phyloP scores from a whole-genome alignment of 176 grass and related monocot species.

The Zea luxurians region DNA sequence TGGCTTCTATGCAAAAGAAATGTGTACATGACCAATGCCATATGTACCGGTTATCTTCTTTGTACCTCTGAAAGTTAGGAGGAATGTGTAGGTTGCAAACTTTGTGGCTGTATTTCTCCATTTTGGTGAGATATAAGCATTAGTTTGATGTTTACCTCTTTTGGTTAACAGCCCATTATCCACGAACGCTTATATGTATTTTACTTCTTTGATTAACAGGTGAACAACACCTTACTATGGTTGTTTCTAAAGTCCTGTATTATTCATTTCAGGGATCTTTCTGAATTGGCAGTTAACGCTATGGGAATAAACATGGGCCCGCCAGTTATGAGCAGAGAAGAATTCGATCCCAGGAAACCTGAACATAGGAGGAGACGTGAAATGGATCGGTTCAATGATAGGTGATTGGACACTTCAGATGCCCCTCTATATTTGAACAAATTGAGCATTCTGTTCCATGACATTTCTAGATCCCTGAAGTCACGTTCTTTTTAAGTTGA shows the following conservation, averaged over 20 bases:
- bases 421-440: not conserved
- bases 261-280: slow-evolving; percentile 69
- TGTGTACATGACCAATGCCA: not conserved
- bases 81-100: slow-evolving; percentile 9
- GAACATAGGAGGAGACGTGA: slow-evolving; percentile 59
- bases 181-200: not conserved
- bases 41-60: slow-evolving; percentile 20
- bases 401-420: slow-evolving; percentile 43
- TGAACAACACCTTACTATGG: not conserved
- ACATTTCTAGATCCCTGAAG: not conserved
- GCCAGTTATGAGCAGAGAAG: slow-evolving; percentile 64
- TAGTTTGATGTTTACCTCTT: slow-evolving; percentile 16
- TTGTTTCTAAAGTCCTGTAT: slow-evolving; percentile 37
- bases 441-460: not conserved
- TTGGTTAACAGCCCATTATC: not conserved
- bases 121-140: slow-evolving; percentile 15
- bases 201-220: slow-evolving; percentile 20
- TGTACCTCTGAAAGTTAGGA: slow-evolving; percentile 23
- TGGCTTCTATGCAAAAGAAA: slow-evolving; percentile 21
- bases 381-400: slow-evolving; percentile 67
- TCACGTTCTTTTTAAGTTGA: slow-evolving; percentile 3
- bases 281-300: slow-evolving; percentile 71
- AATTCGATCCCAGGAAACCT: slow-evolving; percentile 65
- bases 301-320: slow-evolving; percentile 81
- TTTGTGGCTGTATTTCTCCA: slow-evolving; percentile 27